A percentile compares a stretch with the other conserved stretches of the same genome.
phyloP scores from a whole-genome alignment of 176 grass and related monocot genomes.

The Secale cereale region DNA sequence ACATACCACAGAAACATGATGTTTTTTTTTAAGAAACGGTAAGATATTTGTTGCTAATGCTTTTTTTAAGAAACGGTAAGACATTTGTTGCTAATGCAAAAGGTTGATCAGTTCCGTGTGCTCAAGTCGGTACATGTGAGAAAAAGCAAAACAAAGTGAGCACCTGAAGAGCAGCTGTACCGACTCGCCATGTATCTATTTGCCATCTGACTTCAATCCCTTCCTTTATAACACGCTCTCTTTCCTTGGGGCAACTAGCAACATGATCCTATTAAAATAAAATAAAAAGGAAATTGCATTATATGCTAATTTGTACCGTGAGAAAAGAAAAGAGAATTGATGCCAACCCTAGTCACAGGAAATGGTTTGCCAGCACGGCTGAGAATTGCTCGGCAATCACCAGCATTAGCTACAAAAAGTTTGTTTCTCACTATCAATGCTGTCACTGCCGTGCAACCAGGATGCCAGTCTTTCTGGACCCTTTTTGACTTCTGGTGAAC shows the following conservation, averaged over 20 bases:
- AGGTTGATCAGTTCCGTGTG: neutral
- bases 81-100: constrained; percentile 11
- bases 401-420: constrained; percentile 96
- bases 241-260: constrained; percentile 79
- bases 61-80: neutral
- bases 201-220: constrained; percentile 95
- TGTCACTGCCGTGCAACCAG: constrained; percentile 85
- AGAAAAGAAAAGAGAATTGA: constrained; percentile 2
- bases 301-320: neutral
- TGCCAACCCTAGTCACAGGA: constrained; percentile 71
- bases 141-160: neutral
- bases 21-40: neutral
- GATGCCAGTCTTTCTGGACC: constrained; percentile 83
- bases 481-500: constrained; percentile 70
- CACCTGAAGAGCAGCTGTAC: constrained; percentile 95
- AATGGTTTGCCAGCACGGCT: constrained; percentile 70
- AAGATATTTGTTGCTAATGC: constrained; percentile 14
- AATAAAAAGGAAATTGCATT: constrained; percentile 20
- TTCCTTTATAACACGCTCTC: constrained; percentile 66
- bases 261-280: constrained; percentile 74
- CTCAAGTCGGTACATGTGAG: neutral
- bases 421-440: constrained; percentile 76
- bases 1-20: neutral
- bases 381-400: constrained; percentile 91
- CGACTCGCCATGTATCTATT: constrained; percentile 93